phyloP scores from a whole-genome alignment of 257 asterid genomes.

The Primulina tabacum region DNA sequence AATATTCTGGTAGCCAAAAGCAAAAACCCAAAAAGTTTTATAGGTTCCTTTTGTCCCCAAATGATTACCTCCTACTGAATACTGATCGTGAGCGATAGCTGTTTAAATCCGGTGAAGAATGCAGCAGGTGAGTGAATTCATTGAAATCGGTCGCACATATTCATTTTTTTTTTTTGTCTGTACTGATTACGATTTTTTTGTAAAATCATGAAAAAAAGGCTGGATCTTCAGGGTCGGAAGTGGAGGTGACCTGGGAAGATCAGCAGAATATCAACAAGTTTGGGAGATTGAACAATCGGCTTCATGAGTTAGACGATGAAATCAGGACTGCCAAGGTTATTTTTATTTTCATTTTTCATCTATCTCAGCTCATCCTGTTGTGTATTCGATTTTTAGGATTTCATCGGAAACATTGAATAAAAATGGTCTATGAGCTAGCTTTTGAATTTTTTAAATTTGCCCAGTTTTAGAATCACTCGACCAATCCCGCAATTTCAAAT shows the following conservation, averaged over 20 bases:
- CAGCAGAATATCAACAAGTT: slow-evolving; percentile 95
- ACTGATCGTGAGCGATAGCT: background rate
- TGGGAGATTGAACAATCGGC: slow-evolving; percentile 79
- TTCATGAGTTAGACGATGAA: slow-evolving; percentile 90
- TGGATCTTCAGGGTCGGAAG: slow-evolving; percentile 64
- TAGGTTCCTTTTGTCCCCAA: background rate
- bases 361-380: background rate
- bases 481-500: background rate
- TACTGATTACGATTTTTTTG: background rate
- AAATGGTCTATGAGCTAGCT: background rate
- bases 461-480: too few relatives aligned
- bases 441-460: too few relatives aligned
- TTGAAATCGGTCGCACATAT: background rate
- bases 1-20: too few relatives aligned
- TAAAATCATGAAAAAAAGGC: slow-evolving; percentile 37
- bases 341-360: background rate
- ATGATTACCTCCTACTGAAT: background rate
- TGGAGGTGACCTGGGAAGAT: slow-evolving; percentile 94
- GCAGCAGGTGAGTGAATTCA: background rate
- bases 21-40: too few relatives aligned
- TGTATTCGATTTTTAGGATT: background rate
- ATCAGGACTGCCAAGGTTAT: slow-evolving; percentile 80
- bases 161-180: too few relatives aligned
- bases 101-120: background rate
- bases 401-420: background rate